A percentile compares a stretch with the other conserved stretches of the same genome.
Evolutionary conservation across 2,329 filamentous ascomycete species (phyloP).

Genomic region (Trichophyton verrucosum): DNA sequence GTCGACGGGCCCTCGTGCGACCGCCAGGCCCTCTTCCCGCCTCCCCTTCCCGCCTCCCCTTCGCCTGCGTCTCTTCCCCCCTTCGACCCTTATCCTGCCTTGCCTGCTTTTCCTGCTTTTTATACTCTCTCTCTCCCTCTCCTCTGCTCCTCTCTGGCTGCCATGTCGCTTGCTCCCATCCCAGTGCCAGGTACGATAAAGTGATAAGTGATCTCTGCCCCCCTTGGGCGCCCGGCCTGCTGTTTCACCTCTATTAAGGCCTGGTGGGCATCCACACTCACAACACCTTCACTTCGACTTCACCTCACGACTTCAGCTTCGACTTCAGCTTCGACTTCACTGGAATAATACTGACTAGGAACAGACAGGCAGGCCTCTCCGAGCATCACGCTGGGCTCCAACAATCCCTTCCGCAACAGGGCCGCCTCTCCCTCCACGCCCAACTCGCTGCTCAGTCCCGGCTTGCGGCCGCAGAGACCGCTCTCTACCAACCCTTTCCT

Average conservation of each 20-base stretch:
- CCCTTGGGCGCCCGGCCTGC: neutral
- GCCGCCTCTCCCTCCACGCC: constrained; percentile 26
- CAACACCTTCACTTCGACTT: no score
- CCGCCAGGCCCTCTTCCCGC: neutral
- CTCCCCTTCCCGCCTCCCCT: neutral
- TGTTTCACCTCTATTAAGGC: neutral
- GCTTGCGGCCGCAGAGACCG: constrained; percentile 27
- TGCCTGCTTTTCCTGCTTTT: neutral
- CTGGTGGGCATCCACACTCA: no score
- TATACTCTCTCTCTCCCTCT: no score
- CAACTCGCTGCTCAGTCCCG: constrained; percentile 18
- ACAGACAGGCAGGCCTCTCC: constrained; percentile 25
- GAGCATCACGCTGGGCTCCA: constrained; percentile 30
- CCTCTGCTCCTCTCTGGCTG: no score
- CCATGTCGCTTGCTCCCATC: constrained; percentile 18
- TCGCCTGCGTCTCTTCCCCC: neutral
- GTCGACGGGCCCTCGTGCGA: neutral
- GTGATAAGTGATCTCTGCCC: neutral
- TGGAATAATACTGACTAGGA: no score
- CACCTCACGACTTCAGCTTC: no score
- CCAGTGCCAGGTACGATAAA: constrained; percentile 18
- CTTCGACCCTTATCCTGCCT: no score
- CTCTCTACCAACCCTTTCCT: constrained; percentile 53
- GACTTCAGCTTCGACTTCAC: no score
- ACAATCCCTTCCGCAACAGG: constrained; percentile 41